These are phyloP conservation scores for Leccinum pellstonianum DNA, from an alignment of 768 basidiomycete genomes.

Conservation along the genomic window DNA sequence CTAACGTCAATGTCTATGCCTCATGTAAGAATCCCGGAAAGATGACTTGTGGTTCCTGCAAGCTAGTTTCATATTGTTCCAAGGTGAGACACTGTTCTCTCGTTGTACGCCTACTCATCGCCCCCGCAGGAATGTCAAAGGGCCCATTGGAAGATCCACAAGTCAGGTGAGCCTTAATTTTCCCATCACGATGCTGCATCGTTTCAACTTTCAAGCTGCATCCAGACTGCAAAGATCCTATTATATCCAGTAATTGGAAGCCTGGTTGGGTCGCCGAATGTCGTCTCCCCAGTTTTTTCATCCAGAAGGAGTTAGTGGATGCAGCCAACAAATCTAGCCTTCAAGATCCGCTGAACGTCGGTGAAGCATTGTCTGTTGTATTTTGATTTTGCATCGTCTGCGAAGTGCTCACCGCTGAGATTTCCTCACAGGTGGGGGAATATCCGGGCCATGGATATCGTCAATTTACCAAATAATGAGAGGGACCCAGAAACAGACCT, in stretches of 20 bases:
- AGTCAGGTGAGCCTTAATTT: constrained; percentile 28
- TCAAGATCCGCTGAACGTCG: constrained; percentile 28
- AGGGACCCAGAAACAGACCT: constrained; percentile 18
- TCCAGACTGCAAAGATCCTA: constrained; percentile 25
- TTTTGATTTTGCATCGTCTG: neutral
- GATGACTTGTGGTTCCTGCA: constrained; percentile 32
- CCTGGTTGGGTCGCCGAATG: constrained; percentile 23
- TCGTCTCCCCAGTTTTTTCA: constrained; percentile 22
- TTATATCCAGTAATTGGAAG: constrained; percentile 20
- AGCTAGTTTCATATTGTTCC: constrained; percentile 37
- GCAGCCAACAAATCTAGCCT: constrained; percentile 6
- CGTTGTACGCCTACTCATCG: neutral
- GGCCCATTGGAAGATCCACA: constrained; percentile 41
- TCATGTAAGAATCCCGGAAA: constrained; percentile 34
- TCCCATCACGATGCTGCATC: neutral
- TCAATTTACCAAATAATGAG: constrained; percentile 29
- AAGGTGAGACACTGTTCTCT: neutral
- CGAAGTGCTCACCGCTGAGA: neutral
- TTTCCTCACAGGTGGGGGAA: constrained; percentile 33
- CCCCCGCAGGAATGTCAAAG: constrained; percentile 40
- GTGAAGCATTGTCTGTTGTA: constrained; percentile 24
- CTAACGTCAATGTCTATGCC: constrained; percentile 30
- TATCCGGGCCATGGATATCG: constrained; percentile 34
- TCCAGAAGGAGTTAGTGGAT: neutral
- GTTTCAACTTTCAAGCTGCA: neutral